Evolutionary conservation across 192 early-diverging fungal species (phyloP), one percentile per base, ranked within the genome.

Genomic region (Backusella australiensis): DNA sequence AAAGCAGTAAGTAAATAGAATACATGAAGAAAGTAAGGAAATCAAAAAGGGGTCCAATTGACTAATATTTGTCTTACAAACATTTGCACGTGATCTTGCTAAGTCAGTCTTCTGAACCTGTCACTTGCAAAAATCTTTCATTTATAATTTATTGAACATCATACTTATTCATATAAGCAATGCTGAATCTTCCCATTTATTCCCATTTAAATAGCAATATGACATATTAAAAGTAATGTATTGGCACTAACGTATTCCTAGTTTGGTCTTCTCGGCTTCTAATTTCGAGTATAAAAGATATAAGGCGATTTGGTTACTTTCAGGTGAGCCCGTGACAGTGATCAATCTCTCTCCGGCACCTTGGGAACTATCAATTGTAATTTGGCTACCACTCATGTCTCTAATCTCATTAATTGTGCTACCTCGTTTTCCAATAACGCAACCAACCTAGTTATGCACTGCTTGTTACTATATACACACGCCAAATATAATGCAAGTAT

Each of bases 371-470:
- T 92, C 92, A 77, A 99, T 97, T 78, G 94, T 93, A 81, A 99
- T 97, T 77, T 95, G 91, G 56, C 90, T 90, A 67, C 93, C 92
- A 56, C 90, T 91, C 41, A 90, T 82, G 63, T 91, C 90, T 72
- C 93, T 90, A 73, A 94, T 94, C 78, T 94, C 93, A 69, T 92
- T 91, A 73, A 94, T 92, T 77, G 92, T 92, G 32, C 86, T 86
- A 29, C 96, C 96, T 23, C 91, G 89, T 80, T 96, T 97, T 76
- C 97, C 97, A 83, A 99, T 99, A 74, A 99, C 94, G 74, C 93
- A 94, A 17, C 97, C 97, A 56, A 94, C 93, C 89, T 81, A 69
- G 26, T 49, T 19, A 67, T 7, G 32, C 2, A 53, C 3, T 8
- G 2, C 21, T 67, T 35, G 12, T 34, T 12, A 65, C 6, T n/a